Percentiles rank a stretch among this genome's conserved stretches.
Evolutionary conservation across 345 rosid species (phyloP).

Genomic region (Citrus sp.): DNA sequence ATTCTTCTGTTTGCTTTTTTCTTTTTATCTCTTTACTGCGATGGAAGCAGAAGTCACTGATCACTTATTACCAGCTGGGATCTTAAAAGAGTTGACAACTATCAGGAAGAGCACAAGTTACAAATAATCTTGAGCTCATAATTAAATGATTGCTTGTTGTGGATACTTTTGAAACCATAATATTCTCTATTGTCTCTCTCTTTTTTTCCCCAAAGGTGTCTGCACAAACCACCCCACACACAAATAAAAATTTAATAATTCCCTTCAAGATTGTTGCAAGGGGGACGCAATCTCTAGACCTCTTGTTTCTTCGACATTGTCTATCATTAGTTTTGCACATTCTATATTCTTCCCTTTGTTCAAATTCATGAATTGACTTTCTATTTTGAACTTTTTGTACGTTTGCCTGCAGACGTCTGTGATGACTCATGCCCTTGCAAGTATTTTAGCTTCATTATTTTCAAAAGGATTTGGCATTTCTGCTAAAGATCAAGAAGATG

Average conservation of each 20-base stretch:
- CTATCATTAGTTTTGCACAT: neutral
- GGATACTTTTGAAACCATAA: neutral
- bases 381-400: conserved; percentile 1
- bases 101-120: neutral
- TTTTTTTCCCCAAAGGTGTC: neutral
- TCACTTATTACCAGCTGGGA: neutral
- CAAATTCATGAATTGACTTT: neutral
- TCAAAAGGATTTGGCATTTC: conserved; percentile 75
- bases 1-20: neutral
- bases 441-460: conserved; percentile 60
- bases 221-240: neutral
- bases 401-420: conserved; percentile 56
- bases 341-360: neutral
- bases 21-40: neutral
- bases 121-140: neutral
- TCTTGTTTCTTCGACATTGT: neutral
- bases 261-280: neutral
- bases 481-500: conserved; percentile 62
- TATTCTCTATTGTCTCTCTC: neutral
- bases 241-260: no score
- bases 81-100: neutral
- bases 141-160: neutral
- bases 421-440: conserved; percentile 74
- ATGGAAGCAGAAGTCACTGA: neutral
- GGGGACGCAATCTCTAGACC: neutral